Percentiles rank a stretch among this genome's conserved stretches.
phyloP scores from a whole-genome alignment of 805 yeast species.

The Komagataella mondaviorum region DNA sequence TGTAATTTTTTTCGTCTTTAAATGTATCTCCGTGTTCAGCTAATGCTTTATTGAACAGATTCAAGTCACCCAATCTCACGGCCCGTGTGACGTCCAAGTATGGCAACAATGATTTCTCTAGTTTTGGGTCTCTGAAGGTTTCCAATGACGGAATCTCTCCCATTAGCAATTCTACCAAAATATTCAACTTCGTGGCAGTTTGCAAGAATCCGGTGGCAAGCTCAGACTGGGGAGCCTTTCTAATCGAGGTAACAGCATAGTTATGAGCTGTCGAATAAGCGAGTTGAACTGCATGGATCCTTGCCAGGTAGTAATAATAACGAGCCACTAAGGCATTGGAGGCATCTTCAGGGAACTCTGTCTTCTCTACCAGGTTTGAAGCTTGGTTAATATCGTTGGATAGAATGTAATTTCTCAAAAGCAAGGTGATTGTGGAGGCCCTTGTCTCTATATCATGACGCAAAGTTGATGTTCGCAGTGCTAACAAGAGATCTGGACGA shows the following conservation, averaged over 20 bases:
- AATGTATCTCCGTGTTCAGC: conserved; percentile 46
- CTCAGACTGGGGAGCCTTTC: conserved; percentile 89
- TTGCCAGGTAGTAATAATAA: conserved; percentile 83
- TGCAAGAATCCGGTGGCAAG: conserved; percentile 81
- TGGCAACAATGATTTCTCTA: conserved; percentile 56
- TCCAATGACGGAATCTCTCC: conserved; percentile 94
- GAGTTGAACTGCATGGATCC: conserved; percentile 81
- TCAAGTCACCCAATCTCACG: conserved; percentile 83
- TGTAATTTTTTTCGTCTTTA: conserved; percentile 67
- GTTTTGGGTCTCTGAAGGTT: conserved; percentile 52
- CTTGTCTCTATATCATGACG: conserved; percentile 89
- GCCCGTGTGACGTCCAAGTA: conserved; percentile 83
- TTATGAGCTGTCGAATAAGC: conserved; percentile 87
- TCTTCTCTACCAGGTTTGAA: conserved; percentile 75
- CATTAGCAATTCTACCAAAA: conserved; percentile 82
- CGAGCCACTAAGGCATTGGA: conserved; percentile 85
- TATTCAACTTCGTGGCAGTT: conserved; percentile 76
- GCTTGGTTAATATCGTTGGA: conserved; percentile 81
- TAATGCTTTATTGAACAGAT: conserved; percentile 62
- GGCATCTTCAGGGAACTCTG: conserved; percentile 76
- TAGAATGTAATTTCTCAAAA: conserved; percentile 67
- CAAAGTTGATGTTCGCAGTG: conserved; percentile 77
- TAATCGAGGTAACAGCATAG: conserved; percentile 82
- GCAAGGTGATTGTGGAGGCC: conserved; percentile 74
- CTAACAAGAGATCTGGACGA: conserved; percentile 57